phyloP scores from a whole-genome alignment of 805 yeast species.

The Candida michaelii region DNA sequence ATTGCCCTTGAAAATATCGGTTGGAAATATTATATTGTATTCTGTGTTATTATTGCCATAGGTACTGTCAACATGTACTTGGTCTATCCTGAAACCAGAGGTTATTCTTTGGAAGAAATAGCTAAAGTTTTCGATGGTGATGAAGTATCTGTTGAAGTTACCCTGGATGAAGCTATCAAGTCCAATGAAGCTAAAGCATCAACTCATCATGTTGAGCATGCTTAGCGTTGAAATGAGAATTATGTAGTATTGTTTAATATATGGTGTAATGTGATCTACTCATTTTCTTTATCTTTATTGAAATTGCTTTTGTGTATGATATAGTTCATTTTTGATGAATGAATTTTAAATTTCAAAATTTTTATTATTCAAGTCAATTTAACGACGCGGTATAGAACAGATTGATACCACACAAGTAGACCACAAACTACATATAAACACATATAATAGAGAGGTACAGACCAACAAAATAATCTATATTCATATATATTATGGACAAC shows the following conservation, averaged over 20 bases:
- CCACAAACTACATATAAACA: neutral
- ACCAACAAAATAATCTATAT: neutral
- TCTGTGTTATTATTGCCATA: constrained; percentile 28
- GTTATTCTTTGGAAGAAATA: constrained; percentile 35
- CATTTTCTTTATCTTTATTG: neutral
- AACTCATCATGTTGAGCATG: constrained; percentile 8
- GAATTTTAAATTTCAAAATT: too few species aligned
- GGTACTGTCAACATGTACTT: constrained; percentile 27
- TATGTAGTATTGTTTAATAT: constrained; percentile 2
- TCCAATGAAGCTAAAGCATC: constrained; percentile 7
- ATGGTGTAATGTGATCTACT: neutral
- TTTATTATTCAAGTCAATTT: too few species aligned
- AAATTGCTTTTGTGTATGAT: too few species aligned
- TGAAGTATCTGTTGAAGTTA: constrained; percentile 8
- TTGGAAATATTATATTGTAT: constrained; percentile 21
- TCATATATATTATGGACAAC: constrained; percentile 22
- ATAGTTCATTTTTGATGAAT: too few species aligned
- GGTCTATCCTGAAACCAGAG: constrained; percentile 31
- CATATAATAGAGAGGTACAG: neutral
- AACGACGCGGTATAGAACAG: too few species aligned
- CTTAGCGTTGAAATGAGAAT: neutral
- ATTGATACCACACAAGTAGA: neutral
- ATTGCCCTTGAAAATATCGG: constrained; percentile 21
- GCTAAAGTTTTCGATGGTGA: constrained; percentile 27
- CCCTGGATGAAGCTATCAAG: constrained; percentile 8